phyloP scores from a whole-genome alignment of 2,329 filamentous ascomycete genomes.

The Beauveria sp. region DNA sequence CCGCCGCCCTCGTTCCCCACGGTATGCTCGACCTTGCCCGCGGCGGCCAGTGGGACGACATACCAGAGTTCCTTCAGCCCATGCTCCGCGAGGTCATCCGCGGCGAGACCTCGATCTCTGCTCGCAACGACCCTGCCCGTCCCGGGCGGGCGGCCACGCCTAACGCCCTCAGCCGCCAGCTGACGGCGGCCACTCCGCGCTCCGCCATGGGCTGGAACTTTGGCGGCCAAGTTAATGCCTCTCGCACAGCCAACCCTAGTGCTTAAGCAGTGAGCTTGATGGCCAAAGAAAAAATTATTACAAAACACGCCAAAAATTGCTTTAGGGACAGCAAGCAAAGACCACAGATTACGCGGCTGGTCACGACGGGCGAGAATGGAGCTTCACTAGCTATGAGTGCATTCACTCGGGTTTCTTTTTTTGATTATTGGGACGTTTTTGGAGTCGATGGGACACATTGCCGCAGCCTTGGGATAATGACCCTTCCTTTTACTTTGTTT shows the following conservation, averaged over 20 bases:
- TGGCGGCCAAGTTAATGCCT: neutral
- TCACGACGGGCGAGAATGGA: neutral
- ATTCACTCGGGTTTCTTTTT: neutral
- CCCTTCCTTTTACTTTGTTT: neutral
- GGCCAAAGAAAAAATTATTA: neutral
- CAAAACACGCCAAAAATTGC: conserved; percentile 10
- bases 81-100: conserved; percentile 42
- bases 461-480: neutral
- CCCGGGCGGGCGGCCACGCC: conserved; percentile 12
- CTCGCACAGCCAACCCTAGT: conserved; percentile 2
- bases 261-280: neutral
- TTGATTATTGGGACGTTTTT: neutral
- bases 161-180: conserved; percentile 12
- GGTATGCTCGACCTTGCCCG: conserved; percentile 48
- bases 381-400: neutral
- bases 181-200: conserved; percentile 8
- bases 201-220: conserved; percentile 2
- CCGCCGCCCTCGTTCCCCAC: conserved; percentile 37
- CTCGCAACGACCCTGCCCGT: conserved; percentile 2
- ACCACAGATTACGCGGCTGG: neutral
- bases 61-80: conserved; percentile 48
- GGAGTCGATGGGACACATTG: conserved; percentile 7
- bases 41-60: conserved; percentile 48
- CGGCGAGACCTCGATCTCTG: conserved; percentile 23
- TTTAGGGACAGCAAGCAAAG: neutral